Percentiles rank a stretch among this genome's conserved stretches.
These are phyloP conservation scores for Aspergillus fischeri DNA, from an alignment of 2,329 filamentous ascomycete genomes.

Conservation along the genomic window DNA sequence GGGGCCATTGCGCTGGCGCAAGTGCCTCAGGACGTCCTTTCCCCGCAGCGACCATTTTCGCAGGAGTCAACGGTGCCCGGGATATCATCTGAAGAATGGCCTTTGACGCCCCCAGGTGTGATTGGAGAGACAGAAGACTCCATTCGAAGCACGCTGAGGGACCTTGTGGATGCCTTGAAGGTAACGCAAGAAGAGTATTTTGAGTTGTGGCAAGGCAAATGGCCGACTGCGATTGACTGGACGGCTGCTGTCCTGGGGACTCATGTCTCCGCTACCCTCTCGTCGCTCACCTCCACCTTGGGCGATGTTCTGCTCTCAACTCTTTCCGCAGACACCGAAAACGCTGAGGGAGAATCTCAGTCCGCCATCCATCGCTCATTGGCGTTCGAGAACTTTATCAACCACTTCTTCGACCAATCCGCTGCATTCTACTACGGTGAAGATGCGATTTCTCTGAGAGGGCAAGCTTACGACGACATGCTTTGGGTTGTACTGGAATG, in stretches of 20 bases:
- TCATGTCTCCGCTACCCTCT: constrained; percentile 68
- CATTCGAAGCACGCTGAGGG: constrained; percentile 24
- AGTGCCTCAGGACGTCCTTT: constrained; percentile 23
- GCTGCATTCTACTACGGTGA: constrained; percentile 82
- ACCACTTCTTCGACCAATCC: constrained; percentile 74
- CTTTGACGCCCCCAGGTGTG: constrained; percentile 12
- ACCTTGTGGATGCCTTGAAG: constrained; percentile 61
- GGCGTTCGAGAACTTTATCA: constrained; percentile 71
- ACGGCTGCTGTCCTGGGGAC: constrained; percentile 82
- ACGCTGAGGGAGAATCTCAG: constrained; percentile 1
- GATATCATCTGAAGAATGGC: constrained; percentile 8
- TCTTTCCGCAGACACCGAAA: constrained; percentile 18
- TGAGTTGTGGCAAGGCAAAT: constrained; percentile 70
- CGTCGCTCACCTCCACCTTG: constrained; percentile 60
- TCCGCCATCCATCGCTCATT: constrained; percentile 24
- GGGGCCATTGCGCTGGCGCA: constrained; percentile 29
- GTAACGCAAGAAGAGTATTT: constrained; percentile 79
- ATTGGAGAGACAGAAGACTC: constrained; percentile 14
- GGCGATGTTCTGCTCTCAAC: constrained; percentile 37
- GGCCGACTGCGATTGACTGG: constrained; percentile 89
- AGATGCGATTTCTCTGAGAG: constrained; percentile 68
- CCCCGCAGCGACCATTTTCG: constrained; percentile 5
- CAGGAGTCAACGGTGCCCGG: constrained; percentile 10
- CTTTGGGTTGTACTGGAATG: constrained; percentile 92
- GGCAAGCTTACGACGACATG: constrained; percentile 87